phyloP scores from a whole-genome alignment of 345 rosid genomes.

The Eutrema heterophyllum region DNA sequence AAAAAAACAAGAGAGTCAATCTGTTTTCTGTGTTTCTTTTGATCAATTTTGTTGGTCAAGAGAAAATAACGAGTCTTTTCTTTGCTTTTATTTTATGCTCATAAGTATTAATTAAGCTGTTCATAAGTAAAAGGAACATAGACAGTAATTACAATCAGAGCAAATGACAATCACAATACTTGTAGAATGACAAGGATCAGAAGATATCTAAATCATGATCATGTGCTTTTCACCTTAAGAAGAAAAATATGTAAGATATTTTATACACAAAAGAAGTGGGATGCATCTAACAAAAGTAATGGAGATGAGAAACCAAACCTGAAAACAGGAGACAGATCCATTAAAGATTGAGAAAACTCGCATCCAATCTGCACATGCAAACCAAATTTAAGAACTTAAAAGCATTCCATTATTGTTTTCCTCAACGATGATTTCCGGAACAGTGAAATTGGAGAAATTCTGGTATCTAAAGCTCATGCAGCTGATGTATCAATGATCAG shows the following conservation, averaged over 20 bases:
- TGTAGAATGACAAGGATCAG: neutral
- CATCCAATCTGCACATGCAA: slow-evolving; percentile 25
- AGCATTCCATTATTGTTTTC: neutral
- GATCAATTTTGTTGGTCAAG: neutral
- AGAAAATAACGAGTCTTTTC: neutral
- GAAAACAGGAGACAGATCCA: slow-evolving; percentile 13
- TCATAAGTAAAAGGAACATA: neutral
- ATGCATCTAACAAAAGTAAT: neutral
- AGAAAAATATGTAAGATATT: neutral
- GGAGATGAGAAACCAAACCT: slow-evolving; percentile 8
- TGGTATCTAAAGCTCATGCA: neutral
- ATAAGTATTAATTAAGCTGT: neutral
- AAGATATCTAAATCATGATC: neutral
- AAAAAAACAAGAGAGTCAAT: neutral
- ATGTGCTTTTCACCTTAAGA: neutral
- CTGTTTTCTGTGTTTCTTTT: neutral
- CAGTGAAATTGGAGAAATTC: neutral
- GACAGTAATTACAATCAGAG: neutral
- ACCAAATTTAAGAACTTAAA: neutral
- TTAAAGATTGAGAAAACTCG: neutral
- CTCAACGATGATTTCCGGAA: no score
- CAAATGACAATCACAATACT: neutral
- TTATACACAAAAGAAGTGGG: neutral
- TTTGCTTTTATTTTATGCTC: slow-evolving; percentile 13
- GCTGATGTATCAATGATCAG: neutral